Conservation (phyloP, 106 monocot species). For the Alisma plantagoaquatica region DNA sequence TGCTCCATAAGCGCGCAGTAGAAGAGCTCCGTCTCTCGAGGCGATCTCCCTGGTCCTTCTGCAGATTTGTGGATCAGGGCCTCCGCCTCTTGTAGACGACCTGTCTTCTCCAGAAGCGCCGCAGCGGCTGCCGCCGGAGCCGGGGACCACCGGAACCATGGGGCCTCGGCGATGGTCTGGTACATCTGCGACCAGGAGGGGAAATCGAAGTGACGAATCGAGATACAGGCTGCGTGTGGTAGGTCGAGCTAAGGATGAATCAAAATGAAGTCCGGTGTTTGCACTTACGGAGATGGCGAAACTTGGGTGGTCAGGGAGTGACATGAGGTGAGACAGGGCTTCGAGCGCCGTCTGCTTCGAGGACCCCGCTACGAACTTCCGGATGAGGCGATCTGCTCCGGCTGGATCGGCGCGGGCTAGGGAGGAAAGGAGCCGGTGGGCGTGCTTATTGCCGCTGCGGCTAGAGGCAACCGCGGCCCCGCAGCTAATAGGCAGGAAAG, state of each 20-base stretch:
- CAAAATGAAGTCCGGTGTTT: not conserved
- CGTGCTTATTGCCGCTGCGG: constrained; percentile 16
- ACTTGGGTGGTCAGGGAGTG: constrained; percentile 24
- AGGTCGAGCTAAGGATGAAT: not conserved
- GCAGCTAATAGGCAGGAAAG: not conserved
- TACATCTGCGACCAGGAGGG: constrained; percentile 30
- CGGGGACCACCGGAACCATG: constrained; percentile 72
- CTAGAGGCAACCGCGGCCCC: not conserved
- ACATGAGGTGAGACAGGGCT: constrained; percentile 59
- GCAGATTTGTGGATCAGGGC: constrained; percentile 37
- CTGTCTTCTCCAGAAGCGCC: constrained; percentile 40
- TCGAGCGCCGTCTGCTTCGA: constrained; percentile 56
- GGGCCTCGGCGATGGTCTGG: constrained; percentile 21
- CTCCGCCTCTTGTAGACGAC: constrained; percentile 26
- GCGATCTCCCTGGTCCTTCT: constrained; percentile 16
- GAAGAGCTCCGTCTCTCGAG: constrained; percentile 42
- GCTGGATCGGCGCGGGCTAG: constrained; percentile 33
- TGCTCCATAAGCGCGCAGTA: constrained; percentile 65
- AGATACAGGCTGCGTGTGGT: not conserved
- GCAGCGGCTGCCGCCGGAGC: constrained; percentile 43
- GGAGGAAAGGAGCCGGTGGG: constrained; percentile 46
- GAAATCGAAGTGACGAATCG: not conserved
- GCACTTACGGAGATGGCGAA: constrained; percentile 27
- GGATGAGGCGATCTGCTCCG: constrained; percentile 36
- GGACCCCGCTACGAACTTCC: constrained; percentile 47